Conservation (phyloP, 139 green algal genomes). For the Coccomyxa sp. region DNA sequence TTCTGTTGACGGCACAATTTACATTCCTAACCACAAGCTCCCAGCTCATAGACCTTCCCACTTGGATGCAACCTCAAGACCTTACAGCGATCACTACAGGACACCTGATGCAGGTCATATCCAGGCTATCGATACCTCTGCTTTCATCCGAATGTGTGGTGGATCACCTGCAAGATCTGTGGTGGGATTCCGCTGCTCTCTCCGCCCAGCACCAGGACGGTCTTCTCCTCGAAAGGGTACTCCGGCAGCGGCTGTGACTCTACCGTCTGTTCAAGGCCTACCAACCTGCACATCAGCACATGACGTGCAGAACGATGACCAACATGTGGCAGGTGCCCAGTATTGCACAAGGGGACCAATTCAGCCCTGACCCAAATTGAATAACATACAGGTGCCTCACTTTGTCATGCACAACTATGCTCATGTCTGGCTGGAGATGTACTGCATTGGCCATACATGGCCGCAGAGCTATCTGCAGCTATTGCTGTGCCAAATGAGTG, state of each 20-base stretch:
- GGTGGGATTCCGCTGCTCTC: conserved; percentile 83
- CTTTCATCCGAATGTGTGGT: background rate
- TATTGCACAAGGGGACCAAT: too few species aligned
- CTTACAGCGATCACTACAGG: too few species aligned
- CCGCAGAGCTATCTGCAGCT: too few species aligned
- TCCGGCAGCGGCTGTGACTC: conserved; percentile 26
- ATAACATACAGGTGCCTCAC: background rate
- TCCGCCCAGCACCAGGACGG: conserved; percentile 78
- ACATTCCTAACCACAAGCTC: too few species aligned
- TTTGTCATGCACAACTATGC: background rate
- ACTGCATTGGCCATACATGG: background rate
- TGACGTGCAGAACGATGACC: background rate
- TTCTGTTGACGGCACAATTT: too few species aligned
- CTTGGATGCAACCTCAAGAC: too few species aligned
- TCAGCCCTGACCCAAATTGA: too few species aligned
- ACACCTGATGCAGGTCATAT: too few species aligned
- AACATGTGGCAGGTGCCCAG: background rate
- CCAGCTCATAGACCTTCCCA: too few species aligned
- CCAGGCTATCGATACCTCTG: background rate
- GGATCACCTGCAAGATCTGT: conserved; percentile 30
- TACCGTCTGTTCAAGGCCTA: conserved; percentile 89
- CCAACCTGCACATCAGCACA: conserved; percentile 22
- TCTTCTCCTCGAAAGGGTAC: conserved; percentile 51
- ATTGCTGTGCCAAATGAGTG: too few species aligned
- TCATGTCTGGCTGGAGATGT: background rate